Conservation (phyloP, 169 alveolate species). For the Plasmodium coatneyi region DNA sequence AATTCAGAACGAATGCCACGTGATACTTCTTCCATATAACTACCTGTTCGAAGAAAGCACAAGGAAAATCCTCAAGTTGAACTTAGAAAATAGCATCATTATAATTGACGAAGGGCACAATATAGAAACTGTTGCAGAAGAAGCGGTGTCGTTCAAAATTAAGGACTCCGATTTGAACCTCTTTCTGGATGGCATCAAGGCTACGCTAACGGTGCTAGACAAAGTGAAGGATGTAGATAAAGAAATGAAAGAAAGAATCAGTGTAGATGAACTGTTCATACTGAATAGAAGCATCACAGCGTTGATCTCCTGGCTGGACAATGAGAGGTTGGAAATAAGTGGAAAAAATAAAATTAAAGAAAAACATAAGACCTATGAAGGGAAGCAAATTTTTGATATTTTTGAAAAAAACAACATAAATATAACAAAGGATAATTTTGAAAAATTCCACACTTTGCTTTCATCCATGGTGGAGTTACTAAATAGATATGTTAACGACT, state of each 20-base stretch:
- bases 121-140: constrained; percentile 90
- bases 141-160: constrained; percentile 85
- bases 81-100: constrained; percentile 86
- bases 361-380: constrained; percentile 72
- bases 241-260: constrained; percentile 29
- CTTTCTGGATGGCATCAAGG: constrained; percentile 77
- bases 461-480: constrained; percentile 57
- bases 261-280: constrained; percentile 44
- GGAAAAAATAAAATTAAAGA: constrained; percentile 62
- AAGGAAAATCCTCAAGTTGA: constrained; percentile 86
- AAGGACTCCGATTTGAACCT: constrained; percentile 80
- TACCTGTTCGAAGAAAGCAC: constrained; percentile 89
- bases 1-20: constrained; percentile 87
- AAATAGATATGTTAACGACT: constrained; percentile 63
- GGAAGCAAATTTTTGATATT: constrained; percentile 65
- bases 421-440: constrained; percentile 64
- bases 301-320: constrained; percentile 45
- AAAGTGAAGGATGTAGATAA: constrained; percentile 67
- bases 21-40: constrained; percentile 93
- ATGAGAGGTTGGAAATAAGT: constrained; percentile 48
- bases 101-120: constrained; percentile 97
- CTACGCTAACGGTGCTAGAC: constrained; percentile 39
- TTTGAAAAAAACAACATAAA: constrained; percentile 57
- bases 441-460: constrained; percentile 22
- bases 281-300: constrained; percentile 67